Conservation (phyloP, 2,329 filamentous ascomycete species). For the Pyrenophora teres region DNA sequence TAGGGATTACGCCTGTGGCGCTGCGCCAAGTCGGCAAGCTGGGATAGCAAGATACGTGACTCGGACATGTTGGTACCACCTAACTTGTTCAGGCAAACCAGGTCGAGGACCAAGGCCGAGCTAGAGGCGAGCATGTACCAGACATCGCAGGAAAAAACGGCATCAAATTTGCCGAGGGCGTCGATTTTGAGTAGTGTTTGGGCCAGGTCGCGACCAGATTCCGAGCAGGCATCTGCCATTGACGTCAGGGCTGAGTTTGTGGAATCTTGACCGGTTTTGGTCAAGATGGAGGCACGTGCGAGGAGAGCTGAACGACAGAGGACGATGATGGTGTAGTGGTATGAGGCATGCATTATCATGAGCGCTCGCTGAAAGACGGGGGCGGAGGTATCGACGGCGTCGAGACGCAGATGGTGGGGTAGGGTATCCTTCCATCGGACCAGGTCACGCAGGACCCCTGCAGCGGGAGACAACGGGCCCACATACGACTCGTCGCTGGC, state of each 20-base stretch:
- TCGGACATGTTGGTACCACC: conserved; percentile 27
- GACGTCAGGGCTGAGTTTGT: conserved; percentile 33
- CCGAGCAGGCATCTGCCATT: conserved; percentile 47
- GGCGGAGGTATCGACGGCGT: conserved; percentile 40
- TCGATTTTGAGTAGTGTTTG: conserved; percentile 46
- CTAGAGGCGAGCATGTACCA: conserved; percentile 49
- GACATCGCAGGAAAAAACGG: conserved; percentile 50
- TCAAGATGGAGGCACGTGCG: conserved; percentile 42
- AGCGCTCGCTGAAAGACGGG: conserved; percentile 46
- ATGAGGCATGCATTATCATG: conserved; percentile 48
- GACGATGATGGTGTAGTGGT: conserved; percentile 49
- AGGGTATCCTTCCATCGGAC: conserved; percentile 47
- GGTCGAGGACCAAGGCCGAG: conserved; percentile 47
- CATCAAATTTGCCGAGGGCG: conserved; percentile 46
- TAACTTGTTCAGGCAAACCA: conserved; percentile 38
- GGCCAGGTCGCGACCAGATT: conserved; percentile 44
- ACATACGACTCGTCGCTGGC: conserved; percentile 46
- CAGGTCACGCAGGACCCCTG: conserved; percentile 47
- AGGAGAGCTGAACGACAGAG: conserved; percentile 48
- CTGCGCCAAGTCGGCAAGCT: conserved; percentile 43
- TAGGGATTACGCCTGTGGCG: conserved; percentile 40
- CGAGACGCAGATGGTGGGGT: conserved; percentile 46
- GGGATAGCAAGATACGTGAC: conserved; percentile 40
- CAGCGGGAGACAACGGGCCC: conserved; percentile 47
- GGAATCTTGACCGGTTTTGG: conserved; percentile 33